phyloP scores from a whole-genome alignment of 306 rosid species.

The Castanea crenata region DNA sequence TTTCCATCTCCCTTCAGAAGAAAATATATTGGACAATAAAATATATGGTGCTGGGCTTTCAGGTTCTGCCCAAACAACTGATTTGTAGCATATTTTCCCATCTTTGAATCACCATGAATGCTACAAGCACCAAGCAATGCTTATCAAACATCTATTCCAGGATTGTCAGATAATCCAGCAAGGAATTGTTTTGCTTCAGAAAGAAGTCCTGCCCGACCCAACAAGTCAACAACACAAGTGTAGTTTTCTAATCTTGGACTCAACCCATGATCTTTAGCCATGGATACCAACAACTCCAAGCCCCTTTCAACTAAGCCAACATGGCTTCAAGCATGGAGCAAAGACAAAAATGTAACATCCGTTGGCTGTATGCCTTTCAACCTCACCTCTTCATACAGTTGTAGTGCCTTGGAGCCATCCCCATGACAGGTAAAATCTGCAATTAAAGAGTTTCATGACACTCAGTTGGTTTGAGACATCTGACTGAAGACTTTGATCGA shows the following conservation, averaged over 20 bases:
- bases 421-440: conserved; percentile 91
- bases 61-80: conserved; percentile 54
- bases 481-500: conserved; percentile 51
- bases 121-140: conserved; percentile 91
- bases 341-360: conserved; percentile 74
- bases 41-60: conserved; percentile 63
- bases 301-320: conserved; percentile 75
- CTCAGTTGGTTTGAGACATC: conserved; percentile 54
- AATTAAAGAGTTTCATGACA: conserved; percentile 89
- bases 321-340: conserved; percentile 92
- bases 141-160: conserved; percentile 75
- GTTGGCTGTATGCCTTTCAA: conserved; percentile 52
- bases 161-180: conserved; percentile 48
- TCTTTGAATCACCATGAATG: conserved; percentile 65
- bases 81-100: conserved; percentile 72
- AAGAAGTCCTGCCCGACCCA: conserved; percentile 84
- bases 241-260: conserved; percentile 73
- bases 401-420: conserved; percentile 60
- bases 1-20: conserved; percentile 79
- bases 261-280: conserved; percentile 63
- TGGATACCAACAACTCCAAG: conserved; percentile 65
- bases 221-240: conserved; percentile 82
- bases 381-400: conserved; percentile 62
- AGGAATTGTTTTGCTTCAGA: conserved; percentile 66
- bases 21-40: conserved; percentile 86